Evolutionary conservation across 2,329 filamentous ascomycete genomes (phyloP).

Genomic region (Alternaria rosae): DNA sequence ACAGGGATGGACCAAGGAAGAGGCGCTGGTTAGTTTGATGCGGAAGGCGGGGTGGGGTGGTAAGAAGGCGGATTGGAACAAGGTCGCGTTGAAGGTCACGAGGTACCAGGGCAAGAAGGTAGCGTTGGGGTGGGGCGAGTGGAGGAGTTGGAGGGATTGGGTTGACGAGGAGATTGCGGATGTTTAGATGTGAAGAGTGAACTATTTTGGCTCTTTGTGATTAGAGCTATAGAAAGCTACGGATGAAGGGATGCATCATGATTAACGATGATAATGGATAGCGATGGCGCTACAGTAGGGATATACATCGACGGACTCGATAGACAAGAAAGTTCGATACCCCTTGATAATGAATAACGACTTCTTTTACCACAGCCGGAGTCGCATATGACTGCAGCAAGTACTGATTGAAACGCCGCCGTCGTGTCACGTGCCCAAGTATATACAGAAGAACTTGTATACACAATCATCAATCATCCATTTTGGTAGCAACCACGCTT

Average conservation of each 20-base stretch:
- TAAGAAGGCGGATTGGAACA: conserved; percentile 70
- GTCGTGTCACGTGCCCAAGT: not conserved
- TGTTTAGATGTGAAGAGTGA: not conserved
- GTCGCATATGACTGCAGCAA: not conserved
- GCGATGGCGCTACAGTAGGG: not conserved
- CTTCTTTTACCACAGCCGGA: not conserved
- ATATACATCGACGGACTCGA: not conserved
- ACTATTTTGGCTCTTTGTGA: not conserved
- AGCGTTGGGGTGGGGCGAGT: conserved; percentile 74
- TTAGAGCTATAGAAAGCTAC: not conserved
- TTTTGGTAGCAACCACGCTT: not conserved
- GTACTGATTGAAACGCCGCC: not conserved
- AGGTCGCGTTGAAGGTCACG: conserved; percentile 79
- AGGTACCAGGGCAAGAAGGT: conserved; percentile 88
- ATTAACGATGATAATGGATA: not conserved
- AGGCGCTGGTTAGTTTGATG: conserved; percentile 89
- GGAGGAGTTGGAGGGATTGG: conserved; percentile 82
- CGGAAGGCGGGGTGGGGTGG: conserved; percentile 93
- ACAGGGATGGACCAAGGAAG: conserved; percentile 94
- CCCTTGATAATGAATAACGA: not conserved
- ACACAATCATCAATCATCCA: not conserved
- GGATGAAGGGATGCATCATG: not conserved
- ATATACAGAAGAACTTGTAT: not conserved
- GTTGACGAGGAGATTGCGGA: conserved; percentile 54
- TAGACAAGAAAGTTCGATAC: not conserved